These are phyloP conservation scores for Arbutus unedo DNA, from an alignment of 148 eudicot genomes.

Conservation along the genomic window DNA sequence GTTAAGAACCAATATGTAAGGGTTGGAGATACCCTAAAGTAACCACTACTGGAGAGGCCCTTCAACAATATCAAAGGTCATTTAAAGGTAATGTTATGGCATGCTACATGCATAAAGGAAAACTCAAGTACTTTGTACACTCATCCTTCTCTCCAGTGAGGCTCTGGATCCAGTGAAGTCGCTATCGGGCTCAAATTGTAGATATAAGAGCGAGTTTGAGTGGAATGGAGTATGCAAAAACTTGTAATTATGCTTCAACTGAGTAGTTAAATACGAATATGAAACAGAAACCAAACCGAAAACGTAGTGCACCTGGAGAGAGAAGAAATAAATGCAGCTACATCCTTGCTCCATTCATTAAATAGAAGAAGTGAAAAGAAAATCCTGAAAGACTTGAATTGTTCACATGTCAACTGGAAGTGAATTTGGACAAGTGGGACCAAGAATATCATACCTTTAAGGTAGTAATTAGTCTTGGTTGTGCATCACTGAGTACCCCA, in stretches of 20 bases:
- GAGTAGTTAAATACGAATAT: not conserved
- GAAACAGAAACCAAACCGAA: not conserved
- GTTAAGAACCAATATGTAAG: not conserved
- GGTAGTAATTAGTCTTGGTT: constrained; percentile 80
- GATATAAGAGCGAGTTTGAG: not conserved
- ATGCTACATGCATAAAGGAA: not conserved
- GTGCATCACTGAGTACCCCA: constrained; percentile 79
- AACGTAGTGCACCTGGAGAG: not conserved
- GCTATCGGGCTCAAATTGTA: not conserved
- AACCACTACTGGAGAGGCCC: not conserved
- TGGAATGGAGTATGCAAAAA: not conserved
- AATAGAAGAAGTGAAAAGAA: not conserved
- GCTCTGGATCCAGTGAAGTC: not conserved
- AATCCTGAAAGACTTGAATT: not conserved
- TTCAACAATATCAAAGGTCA: not conserved
- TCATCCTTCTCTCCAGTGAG: not conserved
- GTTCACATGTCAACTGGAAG: not conserved
- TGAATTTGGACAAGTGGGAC: not conserved
- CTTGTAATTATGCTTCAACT: not conserved
- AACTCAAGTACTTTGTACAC: not conserved
- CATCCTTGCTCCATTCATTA: not conserved
- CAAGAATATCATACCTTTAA: constrained; percentile 49
- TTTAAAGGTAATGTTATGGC: not conserved
- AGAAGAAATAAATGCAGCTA: not conserved
- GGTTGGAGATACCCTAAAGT: not conserved